Percentiles rank a stretch among this genome's conserved stretches.
These are phyloP conservation scores for Dryas integrifolia DNA, from an alignment of 331 rosid species.

Conservation along the genomic window DNA sequence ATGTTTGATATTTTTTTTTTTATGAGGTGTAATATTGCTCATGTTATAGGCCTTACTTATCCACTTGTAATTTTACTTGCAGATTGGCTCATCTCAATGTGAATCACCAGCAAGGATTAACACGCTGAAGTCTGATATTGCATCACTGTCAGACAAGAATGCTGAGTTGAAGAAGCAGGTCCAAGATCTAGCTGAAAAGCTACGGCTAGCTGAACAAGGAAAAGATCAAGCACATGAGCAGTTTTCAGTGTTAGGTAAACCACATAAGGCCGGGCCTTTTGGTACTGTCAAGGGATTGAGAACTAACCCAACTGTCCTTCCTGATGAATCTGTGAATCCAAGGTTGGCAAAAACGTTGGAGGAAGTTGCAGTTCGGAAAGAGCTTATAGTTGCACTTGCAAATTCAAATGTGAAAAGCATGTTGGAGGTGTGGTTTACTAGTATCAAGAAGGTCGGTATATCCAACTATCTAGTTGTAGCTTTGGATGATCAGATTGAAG, in stretches of 20 bases:
- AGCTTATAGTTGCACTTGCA: conserved; percentile 80
- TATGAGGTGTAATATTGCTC: neutral
- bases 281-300: conserved; percentile 85
- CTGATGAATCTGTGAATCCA: conserved; percentile 86
- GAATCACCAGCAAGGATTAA: conserved; percentile 50
- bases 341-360: conserved; percentile 73
- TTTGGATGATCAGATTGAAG: conserved; percentile 56
- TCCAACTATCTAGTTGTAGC: conserved; percentile 75
- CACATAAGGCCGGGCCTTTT: conserved; percentile 69
- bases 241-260: conserved; percentile 54
- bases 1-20: neutral
- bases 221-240: conserved; percentile 71
- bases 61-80: conserved; percentile 21
- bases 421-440: conserved; percentile 73
- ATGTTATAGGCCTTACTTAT: neutral
- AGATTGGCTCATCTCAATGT: conserved; percentile 52
- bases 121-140: conserved; percentile 48
- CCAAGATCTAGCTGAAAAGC: conserved; percentile 48
- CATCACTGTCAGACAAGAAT: conserved; percentile 47
- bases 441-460: conserved; percentile 67
- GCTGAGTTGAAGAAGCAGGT: conserved; percentile 50
- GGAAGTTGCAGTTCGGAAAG: conserved; percentile 56
- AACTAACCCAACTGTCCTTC: conserved; percentile 68
- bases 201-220: conserved; percentile 64
- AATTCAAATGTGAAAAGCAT: conserved; percentile 73